Percentiles rank a stretch among this genome's conserved stretches.
Evolutionary conservation across 176 grass and related monocot genomes (phyloP).

Genomic region (Canna indica): DNA sequence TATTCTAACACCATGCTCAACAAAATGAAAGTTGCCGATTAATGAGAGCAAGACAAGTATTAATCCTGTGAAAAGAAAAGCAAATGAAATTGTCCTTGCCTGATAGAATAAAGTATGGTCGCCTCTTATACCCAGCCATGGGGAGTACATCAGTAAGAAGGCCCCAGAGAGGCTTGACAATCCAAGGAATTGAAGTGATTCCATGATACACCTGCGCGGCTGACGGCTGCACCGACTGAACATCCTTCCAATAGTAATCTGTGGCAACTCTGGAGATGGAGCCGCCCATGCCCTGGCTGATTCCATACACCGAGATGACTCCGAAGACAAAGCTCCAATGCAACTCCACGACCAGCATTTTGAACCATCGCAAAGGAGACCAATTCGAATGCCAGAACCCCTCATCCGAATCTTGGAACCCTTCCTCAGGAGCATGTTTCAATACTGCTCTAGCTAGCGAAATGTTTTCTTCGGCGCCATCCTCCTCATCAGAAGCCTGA

Average conservation of each 20-base stretch:
- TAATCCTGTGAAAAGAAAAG: neutral
- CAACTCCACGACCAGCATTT: constrained; percentile 60
- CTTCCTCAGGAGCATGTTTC: neutral
- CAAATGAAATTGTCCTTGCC: constrained; percentile 19
- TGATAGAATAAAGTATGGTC: constrained; percentile 75
- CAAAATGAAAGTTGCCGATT: neutral
- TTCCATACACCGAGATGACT: constrained; percentile 52
- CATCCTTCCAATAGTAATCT: constrained; percentile 96
- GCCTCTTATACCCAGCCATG: constrained; percentile 60
- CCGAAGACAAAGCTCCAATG: constrained; percentile 88
- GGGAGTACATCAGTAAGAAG: constrained; percentile 84
- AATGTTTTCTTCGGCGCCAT: neutral
- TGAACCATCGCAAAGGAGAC: constrained; percentile 49
- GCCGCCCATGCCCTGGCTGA: constrained; percentile 60
- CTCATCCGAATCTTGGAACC: neutral
- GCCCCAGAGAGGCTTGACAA: constrained; percentile 76
- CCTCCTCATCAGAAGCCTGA: neutral
- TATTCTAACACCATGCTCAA: too few species aligned
- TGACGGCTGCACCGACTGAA: constrained; percentile 73
- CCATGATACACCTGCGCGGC: constrained; percentile 89
- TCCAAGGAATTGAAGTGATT: constrained; percentile 68
- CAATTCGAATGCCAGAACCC: neutral
- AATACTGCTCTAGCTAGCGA: neutral
- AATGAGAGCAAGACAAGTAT: neutral
- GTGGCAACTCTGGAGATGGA: constrained; percentile 51